A percentile compares a stretch with the other conserved stretches of the same genome.
These are phyloP conservation scores for Irpex lacteus DNA, from an alignment of 1,284 basidiomycete genomes.

Conservation along the genomic window DNA sequence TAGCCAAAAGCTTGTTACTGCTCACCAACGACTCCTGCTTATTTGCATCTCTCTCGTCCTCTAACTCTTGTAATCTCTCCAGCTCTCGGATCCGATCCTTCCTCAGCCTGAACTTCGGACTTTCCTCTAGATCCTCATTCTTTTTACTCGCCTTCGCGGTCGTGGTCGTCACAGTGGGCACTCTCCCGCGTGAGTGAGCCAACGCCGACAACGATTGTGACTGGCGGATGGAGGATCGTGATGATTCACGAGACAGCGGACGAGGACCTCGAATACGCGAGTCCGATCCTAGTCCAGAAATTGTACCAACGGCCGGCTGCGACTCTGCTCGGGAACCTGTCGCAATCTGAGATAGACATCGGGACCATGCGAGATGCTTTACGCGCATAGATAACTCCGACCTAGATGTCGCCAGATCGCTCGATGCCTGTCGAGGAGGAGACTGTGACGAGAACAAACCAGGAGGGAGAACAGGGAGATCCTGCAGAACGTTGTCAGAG, in stretches of 20 bases:
- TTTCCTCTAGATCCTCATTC: conserved; percentile 3
- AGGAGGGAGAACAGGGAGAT: neutral
- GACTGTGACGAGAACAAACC: neutral
- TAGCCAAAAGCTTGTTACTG: neutral
- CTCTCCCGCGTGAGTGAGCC: neutral
- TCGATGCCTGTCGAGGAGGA: neutral
- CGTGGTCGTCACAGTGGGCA: neutral
- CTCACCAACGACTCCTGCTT: neutral
- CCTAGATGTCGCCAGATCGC: conserved; percentile 1
- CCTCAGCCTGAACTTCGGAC: conserved; percentile 8
- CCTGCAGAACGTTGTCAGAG: neutral
- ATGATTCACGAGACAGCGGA: neutral
- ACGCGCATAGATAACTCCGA: neutral
- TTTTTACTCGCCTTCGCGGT: neutral
- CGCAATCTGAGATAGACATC: neutral
- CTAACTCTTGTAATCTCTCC: conserved; percentile 8
- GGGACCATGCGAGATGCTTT: neutral
- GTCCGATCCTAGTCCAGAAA: neutral
- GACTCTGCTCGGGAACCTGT: neutral
- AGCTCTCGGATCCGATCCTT: conserved; percentile 1
- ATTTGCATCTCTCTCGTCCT: conserved; percentile 4
- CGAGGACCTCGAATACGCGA: neutral
- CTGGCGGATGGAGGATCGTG: neutral
- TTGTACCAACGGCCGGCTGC: neutral
- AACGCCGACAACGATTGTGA: neutral